Percentiles rank a stretch among this genome's conserved stretches.
Evolutionary conservation across 371 early-diverging fungal genomes (phyloP).

Genomic region (Mucor irregularis): DNA sequence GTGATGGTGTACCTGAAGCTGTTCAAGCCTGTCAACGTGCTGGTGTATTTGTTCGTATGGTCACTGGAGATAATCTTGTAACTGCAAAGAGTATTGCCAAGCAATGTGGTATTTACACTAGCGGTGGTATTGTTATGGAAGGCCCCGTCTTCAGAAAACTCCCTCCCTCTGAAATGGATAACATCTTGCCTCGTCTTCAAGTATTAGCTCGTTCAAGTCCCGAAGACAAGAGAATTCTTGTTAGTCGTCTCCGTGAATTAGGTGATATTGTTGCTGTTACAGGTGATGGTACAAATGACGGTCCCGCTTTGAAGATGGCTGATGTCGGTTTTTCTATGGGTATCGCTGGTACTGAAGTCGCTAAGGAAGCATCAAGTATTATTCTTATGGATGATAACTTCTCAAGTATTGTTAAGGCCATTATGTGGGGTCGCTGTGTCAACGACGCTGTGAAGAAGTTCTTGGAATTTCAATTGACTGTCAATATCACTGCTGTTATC

Average conservation of each 20-base stretch:
- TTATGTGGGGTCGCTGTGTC: constrained; percentile 75
- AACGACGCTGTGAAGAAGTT: constrained; percentile 75
- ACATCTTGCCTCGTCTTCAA: constrained; percentile 60
- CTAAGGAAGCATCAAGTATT: constrained; percentile 73
- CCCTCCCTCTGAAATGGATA: constrained; percentile 53
- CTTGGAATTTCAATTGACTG: constrained; percentile 73
- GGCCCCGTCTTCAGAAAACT: constrained; percentile 65
- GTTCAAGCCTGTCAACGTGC: constrained; percentile 64
- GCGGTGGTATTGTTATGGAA: constrained; percentile 62
- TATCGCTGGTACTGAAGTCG: constrained; percentile 74
- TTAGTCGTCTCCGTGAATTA: constrained; percentile 58
- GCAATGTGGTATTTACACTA: constrained; percentile 65
- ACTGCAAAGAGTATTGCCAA: constrained; percentile 70
- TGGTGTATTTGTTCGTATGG: constrained; percentile 80
- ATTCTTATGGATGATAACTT: constrained; percentile 79
- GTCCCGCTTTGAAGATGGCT: constrained; percentile 71
- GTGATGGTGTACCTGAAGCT: constrained; percentile 68
- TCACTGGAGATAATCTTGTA: constrained; percentile 74
- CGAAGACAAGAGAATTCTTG: constrained; percentile 66
- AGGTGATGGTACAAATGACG: constrained; percentile 76
- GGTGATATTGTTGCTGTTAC: constrained; percentile 76
- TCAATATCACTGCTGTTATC: constrained; percentile 66
- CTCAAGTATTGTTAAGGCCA: constrained; percentile 67
- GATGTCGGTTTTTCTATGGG: constrained; percentile 82
- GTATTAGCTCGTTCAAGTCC: constrained; percentile 73